These are phyloP conservation scores for Mycena filopes DNA, from an alignment of 768 basidiomycete species.

Conservation along the genomic window DNA sequence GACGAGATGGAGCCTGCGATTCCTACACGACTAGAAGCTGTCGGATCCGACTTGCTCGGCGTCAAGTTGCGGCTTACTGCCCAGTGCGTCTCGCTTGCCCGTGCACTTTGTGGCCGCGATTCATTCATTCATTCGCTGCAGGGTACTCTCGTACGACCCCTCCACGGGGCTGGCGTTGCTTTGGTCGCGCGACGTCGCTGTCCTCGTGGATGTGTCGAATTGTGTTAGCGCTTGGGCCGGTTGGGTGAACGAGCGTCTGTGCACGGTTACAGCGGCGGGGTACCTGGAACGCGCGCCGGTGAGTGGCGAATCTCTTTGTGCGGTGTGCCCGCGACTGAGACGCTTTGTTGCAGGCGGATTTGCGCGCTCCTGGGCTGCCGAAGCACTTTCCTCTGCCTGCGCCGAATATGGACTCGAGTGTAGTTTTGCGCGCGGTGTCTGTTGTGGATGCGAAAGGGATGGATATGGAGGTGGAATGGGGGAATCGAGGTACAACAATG, in stretches of 20 bases:
- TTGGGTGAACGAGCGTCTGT: conserved; percentile 67
- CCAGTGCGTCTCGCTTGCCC: conserved; percentile 51
- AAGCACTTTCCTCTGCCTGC: conserved; percentile 44
- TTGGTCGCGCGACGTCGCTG: conserved; percentile 57
- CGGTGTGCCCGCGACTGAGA: not conserved
- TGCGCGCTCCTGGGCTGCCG: conserved; percentile 56
- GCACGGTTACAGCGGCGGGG: conserved; percentile 65
- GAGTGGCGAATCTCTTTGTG: not conserved
- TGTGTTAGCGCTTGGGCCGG: conserved; percentile 54
- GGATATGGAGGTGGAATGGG: conserved; percentile 61
- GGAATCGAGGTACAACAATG: conserved; percentile 34
- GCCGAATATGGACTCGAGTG: conserved; percentile 50
- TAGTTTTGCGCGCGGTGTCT: conserved; percentile 67
- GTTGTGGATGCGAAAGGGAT: conserved; percentile 49
- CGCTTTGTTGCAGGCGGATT: conserved; percentile 44
- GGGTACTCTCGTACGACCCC: conserved; percentile 68
- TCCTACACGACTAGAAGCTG: conserved; percentile 53
- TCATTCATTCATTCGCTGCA: conserved; percentile 36
- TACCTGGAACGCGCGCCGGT: conserved; percentile 64
- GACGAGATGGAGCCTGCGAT: conserved; percentile 57
- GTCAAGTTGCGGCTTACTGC: conserved; percentile 70
- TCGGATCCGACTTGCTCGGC: conserved; percentile 53
- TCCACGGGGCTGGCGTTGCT: conserved; percentile 58
- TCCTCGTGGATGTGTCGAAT: conserved; percentile 68
- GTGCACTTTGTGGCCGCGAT: not conserved